A percentile compares a stretch with the other conserved stretches of the same genome.
Evolutionary conservation across 805 yeast genomes (phyloP).

Genomic region (Yarrowia sp.): DNA sequence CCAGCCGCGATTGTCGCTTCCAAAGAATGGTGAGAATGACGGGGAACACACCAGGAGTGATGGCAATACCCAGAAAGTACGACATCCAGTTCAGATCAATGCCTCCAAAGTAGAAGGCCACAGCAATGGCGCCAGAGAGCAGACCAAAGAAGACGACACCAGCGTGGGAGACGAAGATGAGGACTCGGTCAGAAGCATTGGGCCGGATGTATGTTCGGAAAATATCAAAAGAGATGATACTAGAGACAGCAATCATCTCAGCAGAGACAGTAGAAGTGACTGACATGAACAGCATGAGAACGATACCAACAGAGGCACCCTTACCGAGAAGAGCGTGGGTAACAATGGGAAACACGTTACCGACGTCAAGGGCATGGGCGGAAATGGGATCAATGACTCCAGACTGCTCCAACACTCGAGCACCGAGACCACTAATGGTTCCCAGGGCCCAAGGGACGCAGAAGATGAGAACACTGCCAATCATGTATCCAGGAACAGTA

Average conservation of each 20-base stretch:
- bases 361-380: slow-evolving; percentile 80
- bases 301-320: slow-evolving; percentile 82
- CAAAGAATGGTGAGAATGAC: slow-evolving; percentile 62
- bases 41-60: slow-evolving; percentile 50
- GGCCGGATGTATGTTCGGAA: slow-evolving; percentile 56
- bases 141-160: slow-evolving; percentile 54
- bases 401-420: slow-evolving; percentile 60
- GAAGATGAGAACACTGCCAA: slow-evolving; percentile 57
- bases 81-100: slow-evolving; percentile 78
- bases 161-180: slow-evolving; percentile 55
- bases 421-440: slow-evolving; percentile 52
- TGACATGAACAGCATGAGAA: slow-evolving; percentile 52
- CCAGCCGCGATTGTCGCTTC: slow-evolving; percentile 41
- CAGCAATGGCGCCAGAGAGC: slow-evolving; percentile 77
- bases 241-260: slow-evolving; percentile 53
- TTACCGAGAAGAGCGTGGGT: slow-evolving; percentile 81
- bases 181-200: slow-evolving; percentile 53
- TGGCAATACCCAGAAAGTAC: slow-evolving; percentile 72
- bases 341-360: slow-evolving; percentile 66
- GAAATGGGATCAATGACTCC: slow-evolving; percentile 56
- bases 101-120: slow-evolving; percentile 79
- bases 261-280: slow-evolving; percentile 55
- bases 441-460: slow-evolving; percentile 54
- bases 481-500: slow-evolving; percentile 54
- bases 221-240: slow-evolving; percentile 57